Evolutionary conservation across 2,329 filamentous ascomycete genomes (phyloP), one percentile per base, ranked within the genome.

Genomic region (Elsinoe batatas): DNA sequence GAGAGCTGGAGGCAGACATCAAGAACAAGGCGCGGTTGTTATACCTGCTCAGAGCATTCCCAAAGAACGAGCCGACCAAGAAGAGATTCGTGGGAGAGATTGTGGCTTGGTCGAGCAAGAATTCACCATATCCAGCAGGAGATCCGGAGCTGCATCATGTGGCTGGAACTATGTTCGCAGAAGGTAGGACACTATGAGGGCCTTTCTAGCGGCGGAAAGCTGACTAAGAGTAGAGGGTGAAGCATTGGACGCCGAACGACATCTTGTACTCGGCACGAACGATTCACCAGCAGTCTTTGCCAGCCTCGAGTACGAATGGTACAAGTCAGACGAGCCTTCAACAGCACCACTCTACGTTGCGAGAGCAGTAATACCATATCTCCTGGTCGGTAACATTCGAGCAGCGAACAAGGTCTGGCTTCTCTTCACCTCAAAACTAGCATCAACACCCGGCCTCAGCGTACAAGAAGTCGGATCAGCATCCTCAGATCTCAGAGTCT

Each of bases 111-210:
- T 94, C 89, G 57, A 79, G 82, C 56, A 91, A 87, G 68, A 85
- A 82, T 65, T 89, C 91, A 62, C 87, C 93, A 44, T 88, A 87
- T 68, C 91, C 93, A 47, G 87, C 89, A 51, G 93, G 93, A 58
- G 93, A 98, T 67, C 87, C 91, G 2, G 93, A 97, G 65, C 76
- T 98, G 56, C 93, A 98, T 72, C 91, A 97, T 72, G 90, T 95
- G 42, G 84, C 85, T 35, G 93, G 93, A 51, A 84, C 82, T 32
- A 75, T 96, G 42, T 95, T 89, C 69, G 91, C 91, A n/a, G 86
- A 94, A 66, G 79, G 80, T 81, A 69, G 46, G 67, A 62, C 15
- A 17, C 6, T 53, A 12, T 13, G n/a, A 3, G 22, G 35, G 7
- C 30, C 42, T 30, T 11, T 53, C 26, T 11, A 4, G n/a, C 1